Percentiles rank a stretch among this genome's conserved stretches.
Conservation (phyloP, 2,329 filamentous ascomycete genomes). For the Pseudogymnoascus destructans region DNA sequence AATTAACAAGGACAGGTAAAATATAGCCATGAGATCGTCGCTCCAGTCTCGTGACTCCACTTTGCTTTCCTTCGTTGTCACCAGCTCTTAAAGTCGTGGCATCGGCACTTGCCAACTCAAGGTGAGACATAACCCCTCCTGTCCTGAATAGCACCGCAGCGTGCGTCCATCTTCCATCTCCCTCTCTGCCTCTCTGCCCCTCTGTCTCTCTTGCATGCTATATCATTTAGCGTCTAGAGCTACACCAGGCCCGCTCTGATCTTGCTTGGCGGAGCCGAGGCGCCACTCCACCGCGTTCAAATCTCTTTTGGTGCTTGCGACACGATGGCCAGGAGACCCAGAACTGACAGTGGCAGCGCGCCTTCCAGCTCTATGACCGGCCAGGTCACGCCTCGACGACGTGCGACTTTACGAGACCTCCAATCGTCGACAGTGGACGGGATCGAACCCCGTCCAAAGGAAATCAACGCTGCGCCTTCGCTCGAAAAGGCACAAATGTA, state of each 20-base stretch:
- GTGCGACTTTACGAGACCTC: constrained; percentile 33
- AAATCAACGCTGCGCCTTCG: constrained; percentile 41
- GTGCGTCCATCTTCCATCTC: neutral
- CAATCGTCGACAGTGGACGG: constrained; percentile 31
- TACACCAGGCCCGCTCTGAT: constrained; percentile 5
- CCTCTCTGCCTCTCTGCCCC: neutral
- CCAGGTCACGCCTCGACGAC: constrained; percentile 31
- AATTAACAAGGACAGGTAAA: constrained; percentile 6
- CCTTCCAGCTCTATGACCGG: constrained; percentile 30
- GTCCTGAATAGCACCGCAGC: neutral
- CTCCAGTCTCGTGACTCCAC: constrained; percentile 7
- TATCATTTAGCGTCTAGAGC: neutral
- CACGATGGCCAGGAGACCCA: constrained; percentile 26
- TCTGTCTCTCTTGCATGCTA: neutral
- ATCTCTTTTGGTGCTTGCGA: constrained; percentile 5
- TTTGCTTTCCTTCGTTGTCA: neutral
- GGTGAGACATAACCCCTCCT: constrained; percentile 8
- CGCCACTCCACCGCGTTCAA: neutral
- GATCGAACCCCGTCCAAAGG: constrained; percentile 32
- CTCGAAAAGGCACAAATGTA: constrained; percentile 42
- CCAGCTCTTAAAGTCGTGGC: constrained; percentile 7
- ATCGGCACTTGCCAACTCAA: constrained; percentile 7
- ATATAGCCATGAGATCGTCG: constrained; percentile 4
- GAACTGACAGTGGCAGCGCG: constrained; percentile 25
- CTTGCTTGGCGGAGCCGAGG: constrained; percentile 6